Base-by-base conservation (phyloP, 1,284 basidiomycete species). In the Entoloma clypeatum region DNA sequence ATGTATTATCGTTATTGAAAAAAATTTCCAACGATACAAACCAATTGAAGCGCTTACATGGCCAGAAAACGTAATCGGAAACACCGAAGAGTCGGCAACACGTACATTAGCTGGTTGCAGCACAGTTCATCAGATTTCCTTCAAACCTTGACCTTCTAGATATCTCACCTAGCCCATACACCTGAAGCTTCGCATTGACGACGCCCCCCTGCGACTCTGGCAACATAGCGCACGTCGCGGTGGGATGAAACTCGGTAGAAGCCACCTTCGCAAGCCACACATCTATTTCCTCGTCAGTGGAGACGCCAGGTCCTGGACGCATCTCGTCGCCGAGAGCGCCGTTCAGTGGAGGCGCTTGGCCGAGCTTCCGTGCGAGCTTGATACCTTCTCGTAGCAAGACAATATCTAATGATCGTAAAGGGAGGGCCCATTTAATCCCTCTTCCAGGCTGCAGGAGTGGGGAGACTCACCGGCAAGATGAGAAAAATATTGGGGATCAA, bases 301-400 rank as follows among this genome's bases (percentile, higher is more conserved):
- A 47, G 7, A 72, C 60, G 11, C 39, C 43, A 3, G 63, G 38
- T 2, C 74, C 74, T 1, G 74, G 75, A 5, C 52, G 55, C 3
- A 62, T 50, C 55, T 77, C 73, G 7, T 40, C 46, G 5, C 56
- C 55, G 11, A 74, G 53, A 17, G 56, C 54, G 9, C 46, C 43
- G 14, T 53, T 60, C n/a, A 75, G 54, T 0, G 74, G 72, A 19
- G 60, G 50, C 4, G 67, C 64, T 32, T 61, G 47, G 13, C 68
- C 71, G 22, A 79, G 52, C 17, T 50, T 59, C 14, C 77, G 69
- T 2, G 68, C 73, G 36, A 78, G 67, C 54, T 79, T 77, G 57
- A 81, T 62, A 2, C 74, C 78, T 51, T 75, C 73, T 34, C 81
- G 73, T 41, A 85, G 60, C 36, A 83, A 63, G 19, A 63, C 57